Percentiles rank a stretch among this genome's conserved stretches.
These are phyloP conservation scores for Schwanniomyces occidentalis DNA, from an alignment of 805 yeast genomes.

Conservation along the genomic window DNA sequence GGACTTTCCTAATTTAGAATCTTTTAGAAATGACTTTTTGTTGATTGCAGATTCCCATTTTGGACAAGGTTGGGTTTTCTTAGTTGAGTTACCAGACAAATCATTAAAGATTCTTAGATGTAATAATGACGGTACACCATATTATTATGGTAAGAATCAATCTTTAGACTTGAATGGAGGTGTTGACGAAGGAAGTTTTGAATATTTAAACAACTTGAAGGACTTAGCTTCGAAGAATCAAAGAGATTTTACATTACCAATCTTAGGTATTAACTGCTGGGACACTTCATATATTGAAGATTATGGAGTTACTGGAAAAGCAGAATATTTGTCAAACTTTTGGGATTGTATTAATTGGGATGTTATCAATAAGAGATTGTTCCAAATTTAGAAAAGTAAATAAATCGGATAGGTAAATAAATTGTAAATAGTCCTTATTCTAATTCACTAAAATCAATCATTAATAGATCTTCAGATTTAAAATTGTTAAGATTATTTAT, in stretches of 20 bases:
- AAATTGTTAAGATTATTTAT: constrained; percentile 13
- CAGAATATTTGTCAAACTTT: constrained; percentile 67
- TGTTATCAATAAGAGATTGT: constrained; percentile 55
- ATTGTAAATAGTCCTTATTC: constrained; percentile 7
- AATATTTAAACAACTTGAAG: constrained; percentile 43
- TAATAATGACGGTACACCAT: constrained; percentile 79
- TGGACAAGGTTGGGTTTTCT: constrained; percentile 77
- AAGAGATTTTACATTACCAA: constrained; percentile 67
- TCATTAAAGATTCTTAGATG: constrained; percentile 53
- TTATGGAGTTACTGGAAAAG: constrained; percentile 77
- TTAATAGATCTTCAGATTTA: constrained; percentile 19
- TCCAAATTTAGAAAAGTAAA: constrained; percentile 30
- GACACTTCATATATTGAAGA: constrained; percentile 85
- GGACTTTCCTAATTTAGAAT: constrained; percentile 43
- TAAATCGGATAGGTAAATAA: constrained; percentile 4
- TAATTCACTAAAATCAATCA: constrained; percentile 22
- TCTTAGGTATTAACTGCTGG: constrained; percentile 82
- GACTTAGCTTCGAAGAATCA: constrained; percentile 40
- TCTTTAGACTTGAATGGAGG: constrained; percentile 75
- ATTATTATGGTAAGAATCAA: constrained; percentile 68
- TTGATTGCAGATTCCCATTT: constrained; percentile 50
- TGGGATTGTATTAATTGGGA: constrained; percentile 87
- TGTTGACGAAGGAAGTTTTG: constrained; percentile 54
- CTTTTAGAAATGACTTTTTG: constrained; percentile 51
- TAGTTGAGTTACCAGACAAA: constrained; percentile 67